These are phyloP conservation scores for Yamadazyma conglobata DNA, from an alignment of 1,139 yeast genomes.

Conservation along the genomic window DNA sequence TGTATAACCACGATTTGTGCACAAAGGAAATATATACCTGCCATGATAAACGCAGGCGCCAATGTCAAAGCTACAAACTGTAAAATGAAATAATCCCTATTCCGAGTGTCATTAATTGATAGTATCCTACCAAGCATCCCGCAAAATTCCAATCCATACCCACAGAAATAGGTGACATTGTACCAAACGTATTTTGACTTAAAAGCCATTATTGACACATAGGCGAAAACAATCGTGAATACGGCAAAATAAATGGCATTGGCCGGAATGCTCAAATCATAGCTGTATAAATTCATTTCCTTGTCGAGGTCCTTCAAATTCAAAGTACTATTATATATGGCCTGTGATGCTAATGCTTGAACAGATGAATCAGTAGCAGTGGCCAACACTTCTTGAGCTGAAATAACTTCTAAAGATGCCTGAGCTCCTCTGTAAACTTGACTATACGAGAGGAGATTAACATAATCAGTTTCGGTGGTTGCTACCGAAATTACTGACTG, in stretches of 20 bases:
- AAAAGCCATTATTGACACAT: constrained; percentile 17
- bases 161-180: constrained; percentile 29
- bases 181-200: constrained; percentile 31
- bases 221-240: constrained; percentile 23
- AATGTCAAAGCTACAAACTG: constrained; percentile 72
- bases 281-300: constrained; percentile 22
- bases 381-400: constrained; percentile 34
- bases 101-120: constrained; percentile 39
- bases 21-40: constrained; percentile 73
- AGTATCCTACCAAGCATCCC: constrained; percentile 70
- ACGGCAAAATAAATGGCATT: constrained; percentile 31
- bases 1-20: constrained; percentile 71
- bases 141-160: constrained; percentile 36
- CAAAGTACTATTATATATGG: constrained; percentile 29
- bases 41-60: constrained; percentile 89
- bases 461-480: constrained; percentile 12
- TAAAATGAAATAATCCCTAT: constrained; percentile 47
- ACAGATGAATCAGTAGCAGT: constrained; percentile 34
- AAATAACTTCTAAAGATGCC: constrained; percentile 34
- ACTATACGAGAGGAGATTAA: constrained; percentile 19
- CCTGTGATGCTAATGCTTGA: constrained; percentile 29
- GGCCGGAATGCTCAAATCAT: constrained; percentile 23
- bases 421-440: constrained; percentile 30
- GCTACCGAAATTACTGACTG: constrained; percentile 16
- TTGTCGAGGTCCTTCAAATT: constrained; percentile 28